Base-by-base conservation (phyloP, 345 rosid species). In the Eucalyptus albens region DNA sequence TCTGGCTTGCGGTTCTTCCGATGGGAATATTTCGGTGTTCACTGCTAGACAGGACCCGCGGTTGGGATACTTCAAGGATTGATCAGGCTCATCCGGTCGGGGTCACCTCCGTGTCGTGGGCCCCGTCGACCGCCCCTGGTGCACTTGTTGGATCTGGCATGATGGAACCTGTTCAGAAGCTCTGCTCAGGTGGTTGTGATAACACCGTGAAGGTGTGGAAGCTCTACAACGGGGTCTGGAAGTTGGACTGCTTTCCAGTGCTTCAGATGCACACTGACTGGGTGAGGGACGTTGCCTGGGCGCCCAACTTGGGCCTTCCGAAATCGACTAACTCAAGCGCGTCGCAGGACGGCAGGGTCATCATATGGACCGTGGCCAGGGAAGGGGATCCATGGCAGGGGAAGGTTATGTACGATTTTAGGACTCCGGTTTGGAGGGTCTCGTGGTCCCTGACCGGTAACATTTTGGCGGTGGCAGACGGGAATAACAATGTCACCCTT, bases 221-320 rank as follows among this genome's bases (percentile, higher is more conserved):
- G 40, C 89, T 90, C 21, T 26, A 86, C 45, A 90, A 85, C 15
- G 89, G 91, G 85, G 88, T 51, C 67, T 90, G 91, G 91, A 88
- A 90, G 86, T 4, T 90, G 91, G 91, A 90, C 62, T 90, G 91
- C 27, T 90, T 90, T n/a, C 91, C 91, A 2, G 91, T 88, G 9
- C 89, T 88, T 45, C 91, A 87, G 27, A 56, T 87, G 89, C 91
- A 90, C 82, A 87, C 87, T 60, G 91, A 90, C 9, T 90, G 91
- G 89, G 91, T 88, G 27, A 87, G 91, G 55, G 91, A 90, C 26
- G 89, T 90, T 51, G 91, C 91, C 60, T 88, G 91, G 91, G 91
- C 91, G 3, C 91, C 91, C 29, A 90, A 90, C 86, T 33, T 88
- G 89, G 91, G 91, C 45, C 91, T 90, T n/a, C 91, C 91, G 29